Evolutionary conservation across 306 rosid genomes (phyloP).

Genomic region (Citrullus mucosospermus): DNA sequence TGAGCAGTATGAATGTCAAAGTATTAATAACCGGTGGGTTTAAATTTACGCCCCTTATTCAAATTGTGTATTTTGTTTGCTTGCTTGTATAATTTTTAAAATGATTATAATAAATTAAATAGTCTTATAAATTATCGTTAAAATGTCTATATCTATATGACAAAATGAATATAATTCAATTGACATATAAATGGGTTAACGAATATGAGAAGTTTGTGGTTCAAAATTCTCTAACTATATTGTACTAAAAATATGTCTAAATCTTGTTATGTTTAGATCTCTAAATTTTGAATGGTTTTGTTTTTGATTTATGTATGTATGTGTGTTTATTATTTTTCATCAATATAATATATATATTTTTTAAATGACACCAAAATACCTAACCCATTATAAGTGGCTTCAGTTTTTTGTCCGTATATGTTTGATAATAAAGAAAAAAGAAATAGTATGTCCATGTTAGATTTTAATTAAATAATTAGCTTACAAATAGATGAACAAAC

Average conservation of each 20-base stretch:
- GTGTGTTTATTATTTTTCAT: background rate
- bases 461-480: background rate
- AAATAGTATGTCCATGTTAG: background rate
- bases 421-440: background rate
- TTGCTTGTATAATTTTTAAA: too few relatives aligned
- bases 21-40: background rate
- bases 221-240: too few relatives aligned
- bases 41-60: background rate
- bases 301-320: background rate
- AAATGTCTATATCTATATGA: too few relatives aligned
- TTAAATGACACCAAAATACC: background rate
- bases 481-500: background rate
- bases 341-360: background rate
- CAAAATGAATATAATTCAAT: too few relatives aligned
- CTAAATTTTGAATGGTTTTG: background rate
- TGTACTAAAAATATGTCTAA: too few relatives aligned
- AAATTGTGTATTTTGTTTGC: too few relatives aligned
- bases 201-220: too few relatives aligned
- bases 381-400: background rate
- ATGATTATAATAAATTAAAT: too few relatives aligned
- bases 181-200: too few relatives aligned
- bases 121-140: too few relatives aligned
- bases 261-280: background rate
- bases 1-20: background rate
- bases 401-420: background rate